Conservation (phyloP, 2,329 filamentous ascomycete species). For the Byssothecium circinans region DNA sequence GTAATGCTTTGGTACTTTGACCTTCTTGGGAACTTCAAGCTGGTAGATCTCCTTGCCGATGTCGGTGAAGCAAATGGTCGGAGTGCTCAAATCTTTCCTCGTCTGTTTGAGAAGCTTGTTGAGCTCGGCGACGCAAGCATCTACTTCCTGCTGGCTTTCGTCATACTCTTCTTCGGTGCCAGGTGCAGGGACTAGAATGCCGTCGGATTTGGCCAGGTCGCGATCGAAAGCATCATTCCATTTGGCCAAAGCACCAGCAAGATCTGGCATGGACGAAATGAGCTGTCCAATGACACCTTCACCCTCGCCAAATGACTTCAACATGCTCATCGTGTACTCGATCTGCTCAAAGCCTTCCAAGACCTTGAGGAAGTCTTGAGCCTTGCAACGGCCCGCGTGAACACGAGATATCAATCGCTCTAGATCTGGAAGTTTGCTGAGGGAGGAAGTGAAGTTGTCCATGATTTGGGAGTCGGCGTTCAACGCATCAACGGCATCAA, state of each 20-base stretch:
- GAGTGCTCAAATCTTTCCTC: constrained; percentile 73
- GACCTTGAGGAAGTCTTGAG: constrained; percentile 90
- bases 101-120: constrained; percentile 70
- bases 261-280: constrained; percentile 81
- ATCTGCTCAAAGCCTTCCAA: constrained; percentile 98
- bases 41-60: constrained; percentile 98
- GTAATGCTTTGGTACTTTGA: constrained; percentile 87
- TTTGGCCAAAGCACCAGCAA: constrained; percentile 71
- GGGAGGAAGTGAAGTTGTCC: constrained; percentile 83
- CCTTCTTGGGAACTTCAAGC: constrained; percentile 81
- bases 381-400: constrained; percentile 85
- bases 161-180: constrained; percentile 95
- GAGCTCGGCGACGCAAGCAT: constrained; percentile 73
- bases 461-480: constrained; percentile 80
- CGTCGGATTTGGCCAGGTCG: constrained; percentile 73
- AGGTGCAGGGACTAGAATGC: constrained; percentile 78
- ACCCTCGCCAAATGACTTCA: constrained; percentile 72
- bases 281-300: constrained; percentile 84
- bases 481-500: constrained; percentile 91
- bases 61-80: constrained; percentile 61
- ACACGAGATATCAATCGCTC: constrained; percentile 93
- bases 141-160: constrained; percentile 73
- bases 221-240: constrained; percentile 95
- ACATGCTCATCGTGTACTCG: constrained; percentile 84
- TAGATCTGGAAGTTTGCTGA: constrained; percentile 90